These are phyloP conservation scores for Cladosporium sp. DNA, from an alignment of 2,329 filamentous ascomycete genomes.

Conservation along the genomic window DNA sequence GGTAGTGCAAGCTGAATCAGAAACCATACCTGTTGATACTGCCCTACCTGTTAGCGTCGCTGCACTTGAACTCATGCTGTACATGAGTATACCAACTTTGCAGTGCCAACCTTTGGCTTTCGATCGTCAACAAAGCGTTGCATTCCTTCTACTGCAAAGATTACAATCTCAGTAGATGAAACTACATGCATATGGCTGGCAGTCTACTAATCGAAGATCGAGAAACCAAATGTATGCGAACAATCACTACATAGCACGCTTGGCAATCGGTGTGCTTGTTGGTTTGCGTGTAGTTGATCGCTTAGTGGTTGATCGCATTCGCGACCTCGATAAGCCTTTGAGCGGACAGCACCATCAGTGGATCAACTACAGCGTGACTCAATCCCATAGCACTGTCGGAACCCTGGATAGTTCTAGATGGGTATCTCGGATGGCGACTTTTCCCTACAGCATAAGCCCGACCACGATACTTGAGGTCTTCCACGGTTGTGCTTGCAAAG, in stretches of 20 bases:
- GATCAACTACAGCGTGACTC: not conserved
- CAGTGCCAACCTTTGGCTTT: too few relatives aligned
- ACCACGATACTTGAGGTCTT: not conserved
- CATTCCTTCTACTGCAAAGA: not conserved
- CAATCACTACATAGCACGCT: not conserved
- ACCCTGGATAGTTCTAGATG: not conserved
- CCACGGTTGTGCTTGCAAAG: not conserved
- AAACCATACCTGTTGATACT: too few relatives aligned
- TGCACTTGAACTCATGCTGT: not conserved
- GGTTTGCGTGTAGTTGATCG: not conserved
- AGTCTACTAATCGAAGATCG: not conserved
- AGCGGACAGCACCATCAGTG: not conserved
- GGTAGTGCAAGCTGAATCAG: too few relatives aligned
- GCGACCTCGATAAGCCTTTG: not conserved
- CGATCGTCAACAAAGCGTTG: not conserved
- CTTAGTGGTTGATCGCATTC: not conserved
- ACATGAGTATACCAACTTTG: not conserved
- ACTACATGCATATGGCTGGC: not conserved
- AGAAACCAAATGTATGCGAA: not conserved
- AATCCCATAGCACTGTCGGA: not conserved
- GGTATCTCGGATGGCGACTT: not conserved
- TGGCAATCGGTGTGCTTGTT: not conserved
- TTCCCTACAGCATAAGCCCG: not conserved
- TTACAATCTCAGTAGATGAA: not conserved
- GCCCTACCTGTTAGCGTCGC: too few relatives aligned